phyloP scores from a whole-genome alignment of 2,329 filamentous ascomycete genomes.

The Xylariaceae sp. region DNA sequence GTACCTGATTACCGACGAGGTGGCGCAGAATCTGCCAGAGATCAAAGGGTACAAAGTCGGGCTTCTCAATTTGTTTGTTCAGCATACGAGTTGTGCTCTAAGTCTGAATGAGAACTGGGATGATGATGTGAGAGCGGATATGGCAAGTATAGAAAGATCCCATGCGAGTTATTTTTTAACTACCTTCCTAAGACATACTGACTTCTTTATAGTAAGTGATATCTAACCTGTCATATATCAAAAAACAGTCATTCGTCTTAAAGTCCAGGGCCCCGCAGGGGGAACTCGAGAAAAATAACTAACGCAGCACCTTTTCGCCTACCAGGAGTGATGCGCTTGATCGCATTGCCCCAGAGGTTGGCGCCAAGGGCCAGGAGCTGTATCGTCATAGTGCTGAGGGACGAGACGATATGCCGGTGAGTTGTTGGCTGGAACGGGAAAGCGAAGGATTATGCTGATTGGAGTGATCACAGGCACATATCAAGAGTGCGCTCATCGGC shows the following conservation, averaged over 20 bases:
- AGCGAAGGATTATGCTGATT: slow-evolving; percentile 56
- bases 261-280: no score
- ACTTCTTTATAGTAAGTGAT: no score
- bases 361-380: slow-evolving; percentile 67
- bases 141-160: no score
- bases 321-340: slow-evolving; percentile 91
- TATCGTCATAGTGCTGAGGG: slow-evolving; percentile 90
- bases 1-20: slow-evolving; percentile 82
- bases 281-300: no score
- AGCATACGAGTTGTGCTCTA: slow-evolving; percentile 91
- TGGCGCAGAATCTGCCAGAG: slow-evolving; percentile 72
- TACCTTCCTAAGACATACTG: no score
- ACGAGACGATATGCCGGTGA: slow-evolving; percentile 86
- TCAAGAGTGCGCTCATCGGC: slow-evolving; percentile 87
- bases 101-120: slow-evolving; percentile 93
- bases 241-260: no score
- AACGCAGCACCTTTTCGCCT: no score
- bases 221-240: no score
- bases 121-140: slow-evolving; percentile 80
- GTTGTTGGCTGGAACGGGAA: slow-evolving; percentile 27
- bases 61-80: slow-evolving; percentile 84
- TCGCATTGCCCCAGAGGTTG: slow-evolving; percentile 76
- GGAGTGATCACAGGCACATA: slow-evolving; percentile 63
- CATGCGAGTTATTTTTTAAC: no score
- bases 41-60: slow-evolving; percentile 81